phyloP scores from a whole-genome alignment of 1,284 basidiomycete species.

The Cutaneotrichosporon arboriforme region DNA sequence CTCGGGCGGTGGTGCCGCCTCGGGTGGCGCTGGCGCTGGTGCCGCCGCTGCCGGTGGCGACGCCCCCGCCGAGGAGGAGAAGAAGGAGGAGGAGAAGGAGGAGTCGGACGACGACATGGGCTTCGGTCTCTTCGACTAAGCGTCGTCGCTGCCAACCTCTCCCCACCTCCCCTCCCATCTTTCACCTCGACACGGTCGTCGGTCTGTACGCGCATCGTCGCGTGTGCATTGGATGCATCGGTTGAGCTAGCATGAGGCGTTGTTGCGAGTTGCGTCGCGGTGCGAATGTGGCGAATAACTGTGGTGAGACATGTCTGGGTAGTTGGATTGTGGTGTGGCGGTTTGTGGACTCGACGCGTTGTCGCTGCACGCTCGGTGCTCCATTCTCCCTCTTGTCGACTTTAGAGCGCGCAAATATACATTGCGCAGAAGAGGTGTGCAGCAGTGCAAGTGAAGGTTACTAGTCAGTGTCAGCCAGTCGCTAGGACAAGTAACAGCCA shows the following conservation, averaged over 20 bases:
- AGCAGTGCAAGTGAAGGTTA: too few relatives aligned
- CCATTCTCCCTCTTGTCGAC: too few relatives aligned
- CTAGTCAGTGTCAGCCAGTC: too few relatives aligned
- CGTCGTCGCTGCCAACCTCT: conserved; percentile 14
- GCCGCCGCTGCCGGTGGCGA: conserved; percentile 57
- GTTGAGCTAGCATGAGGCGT: neutral
- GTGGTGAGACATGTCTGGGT: neutral
- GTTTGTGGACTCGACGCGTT: neutral
- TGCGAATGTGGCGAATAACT: neutral
- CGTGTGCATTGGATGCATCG: conserved; percentile 1
- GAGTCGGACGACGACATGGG: conserved; percentile 53
- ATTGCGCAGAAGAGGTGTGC: too few relatives aligned
- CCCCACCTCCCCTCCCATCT: neutral
- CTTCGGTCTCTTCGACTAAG: conserved; percentile 91
- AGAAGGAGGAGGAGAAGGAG: conserved; percentile 56
- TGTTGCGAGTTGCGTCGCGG: neutral
- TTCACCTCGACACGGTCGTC: neutral
- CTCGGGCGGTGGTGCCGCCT: conserved; percentile 45
- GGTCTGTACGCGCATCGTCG: neutral
- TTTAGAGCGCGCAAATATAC: too few relatives aligned
- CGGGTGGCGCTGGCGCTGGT: conserved; percentile 35
- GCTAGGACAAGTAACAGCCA: too few relatives aligned
- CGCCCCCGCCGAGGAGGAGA: conserved; percentile 62
- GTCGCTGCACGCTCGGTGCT: too few relatives aligned
- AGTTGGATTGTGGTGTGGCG: too few relatives aligned